These are phyloP conservation scores for Penicillium sp. DNA, from an alignment of 2,329 filamentous ascomycete species.

Conservation along the genomic window DNA sequence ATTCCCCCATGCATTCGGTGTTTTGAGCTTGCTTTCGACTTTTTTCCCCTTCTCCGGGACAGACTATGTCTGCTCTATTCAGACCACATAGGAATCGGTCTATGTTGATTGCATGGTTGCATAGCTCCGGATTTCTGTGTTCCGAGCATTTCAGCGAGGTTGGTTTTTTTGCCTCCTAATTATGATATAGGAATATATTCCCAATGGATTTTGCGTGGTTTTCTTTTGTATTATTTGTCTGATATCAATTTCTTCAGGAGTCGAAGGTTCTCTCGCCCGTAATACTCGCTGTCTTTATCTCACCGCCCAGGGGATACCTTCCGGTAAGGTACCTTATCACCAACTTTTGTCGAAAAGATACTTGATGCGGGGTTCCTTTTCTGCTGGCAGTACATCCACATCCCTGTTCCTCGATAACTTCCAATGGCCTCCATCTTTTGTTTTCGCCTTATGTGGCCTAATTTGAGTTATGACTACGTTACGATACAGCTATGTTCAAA, in stretches of 20 bases:
- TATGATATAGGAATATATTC: slow-evolving; percentile 1
- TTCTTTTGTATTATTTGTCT: neutral
- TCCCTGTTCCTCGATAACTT: neutral
- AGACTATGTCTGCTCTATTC: neutral
- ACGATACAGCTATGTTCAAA: neutral
- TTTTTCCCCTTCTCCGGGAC: slow-evolving; percentile 3
- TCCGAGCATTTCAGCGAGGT: slow-evolving; percentile 20
- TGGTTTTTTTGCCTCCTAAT: slow-evolving; percentile 11
- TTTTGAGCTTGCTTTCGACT: slow-evolving; percentile 6
- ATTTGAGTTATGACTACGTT: neutral
- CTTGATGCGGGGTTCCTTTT: neutral
- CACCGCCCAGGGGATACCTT: accelerated
- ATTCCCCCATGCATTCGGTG: slow-evolving; percentile 19
- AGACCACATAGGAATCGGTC: neutral
- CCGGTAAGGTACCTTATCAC: accelerated
- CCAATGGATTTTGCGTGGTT: neutral
- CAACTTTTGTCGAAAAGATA: accelerated
- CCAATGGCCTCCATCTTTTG: neutral
- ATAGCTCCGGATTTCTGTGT: slow-evolving; percentile 11
- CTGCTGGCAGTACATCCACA: neutral
- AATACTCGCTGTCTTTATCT: too few species aligned
- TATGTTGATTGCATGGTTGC: slow-evolving; percentile 3
- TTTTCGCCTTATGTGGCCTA: neutral
- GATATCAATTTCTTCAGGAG: neutral
- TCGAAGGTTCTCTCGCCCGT: neutral